phyloP scores from a whole-genome alignment of 345 rosid genomes.

The Lepidium didymum region DNA sequence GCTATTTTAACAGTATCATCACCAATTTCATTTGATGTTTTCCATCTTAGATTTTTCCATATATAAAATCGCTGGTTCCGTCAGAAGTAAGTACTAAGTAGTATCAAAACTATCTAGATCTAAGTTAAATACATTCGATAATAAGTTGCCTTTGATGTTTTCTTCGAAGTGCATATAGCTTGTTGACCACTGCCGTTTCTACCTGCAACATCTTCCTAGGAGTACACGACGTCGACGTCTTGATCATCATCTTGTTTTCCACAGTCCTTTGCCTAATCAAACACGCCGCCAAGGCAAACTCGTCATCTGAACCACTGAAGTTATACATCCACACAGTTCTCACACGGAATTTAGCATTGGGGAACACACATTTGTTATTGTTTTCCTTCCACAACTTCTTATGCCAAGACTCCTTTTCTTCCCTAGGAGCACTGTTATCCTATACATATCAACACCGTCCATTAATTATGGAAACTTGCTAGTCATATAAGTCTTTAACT shows the following conservation, averaged over 20 bases:
- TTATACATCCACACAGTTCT: background rate
- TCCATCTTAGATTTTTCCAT: too few species aligned
- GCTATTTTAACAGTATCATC: too few species aligned
- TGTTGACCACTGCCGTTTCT: background rate
- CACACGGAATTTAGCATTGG: background rate
- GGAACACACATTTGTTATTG: background rate
- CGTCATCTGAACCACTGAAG: background rate
- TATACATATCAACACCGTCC: background rate
- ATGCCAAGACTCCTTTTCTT: background rate
- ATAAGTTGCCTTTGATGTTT: too few species aligned
- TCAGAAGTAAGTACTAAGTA: too few species aligned
- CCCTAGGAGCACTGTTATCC: background rate
- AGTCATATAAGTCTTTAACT: conserved; percentile 4
- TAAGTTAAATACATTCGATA: too few species aligned
- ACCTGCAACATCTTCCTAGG: conserved; percentile 25
- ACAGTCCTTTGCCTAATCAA: background rate
- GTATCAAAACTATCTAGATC: too few species aligned
- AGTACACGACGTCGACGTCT: conserved; percentile 34
- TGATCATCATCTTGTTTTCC: conserved; percentile 12
- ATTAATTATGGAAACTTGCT: background rate
- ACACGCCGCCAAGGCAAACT: background rate
- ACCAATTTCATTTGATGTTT: too few species aligned
- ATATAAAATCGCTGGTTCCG: too few species aligned
- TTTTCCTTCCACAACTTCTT: background rate
- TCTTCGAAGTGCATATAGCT: too few species aligned